Evolutionary conservation across 2,329 filamentous ascomycete species (phyloP).

Genomic region (Aspergillus floridensis): DNA sequence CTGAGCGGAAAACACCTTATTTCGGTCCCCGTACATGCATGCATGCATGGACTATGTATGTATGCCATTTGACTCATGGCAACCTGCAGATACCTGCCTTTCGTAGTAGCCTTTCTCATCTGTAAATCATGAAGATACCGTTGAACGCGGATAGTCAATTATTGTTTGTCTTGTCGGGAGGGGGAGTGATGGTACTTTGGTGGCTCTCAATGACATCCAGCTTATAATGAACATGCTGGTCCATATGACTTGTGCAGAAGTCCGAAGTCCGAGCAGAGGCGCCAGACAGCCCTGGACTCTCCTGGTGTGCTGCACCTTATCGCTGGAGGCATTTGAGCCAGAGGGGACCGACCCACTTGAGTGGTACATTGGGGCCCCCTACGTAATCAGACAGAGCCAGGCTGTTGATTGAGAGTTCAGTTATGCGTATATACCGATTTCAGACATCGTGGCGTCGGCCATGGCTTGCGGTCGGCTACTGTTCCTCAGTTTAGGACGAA

Average conservation of each 20-base stretch:
- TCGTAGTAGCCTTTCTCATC: background rate
- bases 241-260: background rate
- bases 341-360: background rate
- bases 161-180: background rate
- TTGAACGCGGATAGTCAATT: background rate
- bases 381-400: background rate
- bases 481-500: background rate
- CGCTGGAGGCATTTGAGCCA: too few relatives aligned
- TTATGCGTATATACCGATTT: background rate
- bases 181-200: background rate
- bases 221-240: background rate
- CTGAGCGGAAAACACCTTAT: constrained; percentile 6
- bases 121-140: background rate
- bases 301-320: background rate
- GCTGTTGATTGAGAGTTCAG: background rate
- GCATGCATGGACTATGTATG: constrained; percentile 15
- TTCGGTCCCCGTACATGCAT: constrained; percentile 14
- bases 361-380: background rate
- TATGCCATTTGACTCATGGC: constrained; percentile 20
- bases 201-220: background rate
- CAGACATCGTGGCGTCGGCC: constrained; percentile 14
- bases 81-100: constrained; percentile 12
- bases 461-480: constrained; percentile 9
- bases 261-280: background rate
- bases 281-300: background rate